Evolutionary conservation across 225 moss, liverwort and hornwort genomes (phyloP).

Genomic region (Sphagnum tenellum): DNA sequence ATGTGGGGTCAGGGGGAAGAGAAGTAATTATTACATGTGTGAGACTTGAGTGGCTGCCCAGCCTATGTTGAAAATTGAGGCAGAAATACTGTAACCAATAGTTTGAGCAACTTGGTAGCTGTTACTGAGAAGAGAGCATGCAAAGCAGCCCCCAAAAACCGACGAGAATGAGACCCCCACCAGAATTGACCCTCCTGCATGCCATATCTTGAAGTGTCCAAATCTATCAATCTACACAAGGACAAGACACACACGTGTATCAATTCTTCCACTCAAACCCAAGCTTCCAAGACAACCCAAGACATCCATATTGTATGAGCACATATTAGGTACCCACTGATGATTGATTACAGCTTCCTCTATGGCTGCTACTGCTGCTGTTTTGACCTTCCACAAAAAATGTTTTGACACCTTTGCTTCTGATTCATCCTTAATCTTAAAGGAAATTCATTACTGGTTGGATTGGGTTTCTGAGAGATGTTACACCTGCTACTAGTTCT

Average conservation of each 20-base stretch:
- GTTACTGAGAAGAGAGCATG: constrained; percentile 65
- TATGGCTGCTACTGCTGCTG: too few species aligned
- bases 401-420: too few species aligned
- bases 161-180: constrained; percentile 93
- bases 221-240: constrained; percentile 67
- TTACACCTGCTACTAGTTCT: neutral
- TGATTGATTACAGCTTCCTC: neutral
- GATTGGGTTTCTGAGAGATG: too few species aligned
- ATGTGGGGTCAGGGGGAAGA: neutral
- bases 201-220: constrained; percentile 91
- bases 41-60: constrained; percentile 99
- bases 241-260: too few species aligned
- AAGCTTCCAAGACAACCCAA: too few species aligned
- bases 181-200: constrained; percentile 74
- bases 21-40: constrained; percentile 56
- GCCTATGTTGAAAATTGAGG: constrained; percentile 89
- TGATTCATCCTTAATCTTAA: too few species aligned
- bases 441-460: too few species aligned
- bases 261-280: too few species aligned
- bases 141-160: constrained; percentile 81
- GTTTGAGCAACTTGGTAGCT: constrained; percentile 40
- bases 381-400: too few species aligned
- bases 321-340: neutral
- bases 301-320: constrained; percentile 1
- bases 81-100: constrained; percentile 75